Conservation (phyloP, 2,329 filamentous ascomycete genomes). For the Aschersonia sp. region DNA sequence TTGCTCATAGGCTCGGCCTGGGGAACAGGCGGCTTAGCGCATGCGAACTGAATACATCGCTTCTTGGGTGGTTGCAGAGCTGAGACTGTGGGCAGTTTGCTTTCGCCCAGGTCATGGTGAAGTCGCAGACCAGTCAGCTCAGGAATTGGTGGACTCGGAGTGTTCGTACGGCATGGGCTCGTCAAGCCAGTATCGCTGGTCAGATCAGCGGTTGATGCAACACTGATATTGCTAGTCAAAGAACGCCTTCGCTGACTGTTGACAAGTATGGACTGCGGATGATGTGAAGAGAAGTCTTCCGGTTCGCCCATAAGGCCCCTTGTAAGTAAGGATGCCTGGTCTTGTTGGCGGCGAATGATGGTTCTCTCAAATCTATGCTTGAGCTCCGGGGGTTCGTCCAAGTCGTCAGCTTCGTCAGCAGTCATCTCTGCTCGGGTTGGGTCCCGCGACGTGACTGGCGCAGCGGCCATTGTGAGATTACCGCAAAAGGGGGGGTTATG, state of each 20-base stretch:
- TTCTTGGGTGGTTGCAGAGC: slow-evolving; percentile 48
- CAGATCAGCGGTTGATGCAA: slow-evolving; percentile 73
- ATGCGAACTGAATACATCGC: slow-evolving; percentile 87
- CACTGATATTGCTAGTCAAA: slow-evolving; percentile 65
- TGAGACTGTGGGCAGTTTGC: slow-evolving; percentile 12
- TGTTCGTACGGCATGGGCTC: slow-evolving; percentile 75
- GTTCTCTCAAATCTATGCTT: slow-evolving; percentile 29
- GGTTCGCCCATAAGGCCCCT: slow-evolving; percentile 60
- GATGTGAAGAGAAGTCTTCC: slow-evolving; percentile 36
- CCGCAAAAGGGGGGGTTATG: background rate
- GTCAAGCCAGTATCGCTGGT: slow-evolving; percentile 91
- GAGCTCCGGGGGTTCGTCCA: slow-evolving; percentile 76
- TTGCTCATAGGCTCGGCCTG: slow-evolving; percentile 21
- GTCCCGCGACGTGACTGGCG: slow-evolving; percentile 10
- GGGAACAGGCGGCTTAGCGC: slow-evolving; percentile 43
- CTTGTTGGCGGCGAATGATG: slow-evolving; percentile 29
- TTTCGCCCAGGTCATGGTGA: slow-evolving; percentile 14
- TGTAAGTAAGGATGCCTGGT: slow-evolving; percentile 73
- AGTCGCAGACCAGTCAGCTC: slow-evolving; percentile 34
- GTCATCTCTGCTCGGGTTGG: slow-evolving; percentile 19
- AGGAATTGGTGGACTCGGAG: slow-evolving; percentile 73
- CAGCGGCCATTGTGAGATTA: slow-evolving; percentile 12
- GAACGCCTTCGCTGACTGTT: slow-evolving; percentile 39
- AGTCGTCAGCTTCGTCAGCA: slow-evolving; percentile 56
- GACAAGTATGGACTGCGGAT: slow-evolving; percentile 19